phyloP scores from a whole-genome alignment of 164 flowering plant species.

The Annona cherimola region DNA sequence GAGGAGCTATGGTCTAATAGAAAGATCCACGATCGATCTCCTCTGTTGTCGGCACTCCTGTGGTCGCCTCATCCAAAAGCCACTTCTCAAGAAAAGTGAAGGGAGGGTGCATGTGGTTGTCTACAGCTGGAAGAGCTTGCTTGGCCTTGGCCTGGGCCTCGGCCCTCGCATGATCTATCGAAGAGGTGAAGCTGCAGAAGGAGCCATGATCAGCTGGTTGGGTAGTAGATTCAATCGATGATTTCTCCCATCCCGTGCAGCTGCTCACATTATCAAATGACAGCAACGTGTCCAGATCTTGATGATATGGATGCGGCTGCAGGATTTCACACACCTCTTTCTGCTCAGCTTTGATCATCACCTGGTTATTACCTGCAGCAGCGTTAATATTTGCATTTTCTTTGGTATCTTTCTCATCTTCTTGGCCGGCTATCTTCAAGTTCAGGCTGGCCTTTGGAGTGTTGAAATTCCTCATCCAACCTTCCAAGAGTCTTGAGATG shows the following conservation, averaged over 20 bases:
- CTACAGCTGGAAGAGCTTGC: too few species aligned
- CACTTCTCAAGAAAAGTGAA: constrained; percentile 24
- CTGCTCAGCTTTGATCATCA: constrained; percentile 13
- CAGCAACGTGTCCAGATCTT: constrained; percentile 48
- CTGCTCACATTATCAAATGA: constrained; percentile 44
- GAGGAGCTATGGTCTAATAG: constrained; percentile 4
- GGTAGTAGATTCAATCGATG: constrained; percentile 23
- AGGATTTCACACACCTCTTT: constrained; percentile 27
- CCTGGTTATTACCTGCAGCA: constrained; percentile 5
- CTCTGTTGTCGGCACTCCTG: constrained; percentile 24
- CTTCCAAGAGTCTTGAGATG: constrained; percentile 81
- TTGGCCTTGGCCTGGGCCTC: constrained; percentile 7
- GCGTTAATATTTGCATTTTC: neutral
- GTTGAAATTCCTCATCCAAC: constrained; percentile 80
- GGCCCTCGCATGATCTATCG: constrained; percentile 8
- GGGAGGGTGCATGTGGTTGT: constrained; percentile 18
- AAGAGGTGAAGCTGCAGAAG: neutral
- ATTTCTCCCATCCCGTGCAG: constrained; percentile 39
- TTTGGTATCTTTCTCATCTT: constrained; percentile 1
- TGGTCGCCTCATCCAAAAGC: constrained; percentile 29
- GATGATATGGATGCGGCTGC: constrained; percentile 25
- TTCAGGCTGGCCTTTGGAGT: constrained; percentile 29
- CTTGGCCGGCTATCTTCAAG: neutral
- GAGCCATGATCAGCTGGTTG: neutral
- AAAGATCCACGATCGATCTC: constrained; percentile 54